Percentiles rank a stretch among this genome's conserved stretches.
phyloP scores from a whole-genome alignment of 2,329 filamentous ascomycete species.

The Talaromyces sp. region DNA sequence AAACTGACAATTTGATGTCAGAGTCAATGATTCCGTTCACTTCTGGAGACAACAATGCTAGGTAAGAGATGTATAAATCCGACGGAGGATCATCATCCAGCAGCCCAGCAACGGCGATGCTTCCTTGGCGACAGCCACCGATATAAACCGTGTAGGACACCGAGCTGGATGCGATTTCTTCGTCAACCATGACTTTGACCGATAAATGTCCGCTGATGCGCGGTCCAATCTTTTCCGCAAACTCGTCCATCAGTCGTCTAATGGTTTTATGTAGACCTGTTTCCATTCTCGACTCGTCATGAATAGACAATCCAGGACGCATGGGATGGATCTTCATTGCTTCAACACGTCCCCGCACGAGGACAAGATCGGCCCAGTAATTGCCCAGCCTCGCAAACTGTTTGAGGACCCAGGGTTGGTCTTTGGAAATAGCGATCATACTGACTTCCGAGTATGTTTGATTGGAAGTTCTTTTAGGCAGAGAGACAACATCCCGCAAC shows the following conservation, averaged over 20 bases:
- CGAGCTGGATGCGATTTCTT: constrained; percentile 33
- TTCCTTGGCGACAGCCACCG: constrained; percentile 32
- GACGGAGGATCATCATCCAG: constrained; percentile 30
- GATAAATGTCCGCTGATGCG: constrained; percentile 67
- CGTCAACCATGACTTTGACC: constrained; percentile 66
- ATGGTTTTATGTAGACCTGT: constrained; percentile 58
- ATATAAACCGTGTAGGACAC: constrained; percentile 35
- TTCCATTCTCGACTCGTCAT: constrained; percentile 55
- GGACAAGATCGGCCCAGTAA: constrained; percentile 68
- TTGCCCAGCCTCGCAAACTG: constrained; percentile 64
- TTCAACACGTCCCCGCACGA: constrained; percentile 63
- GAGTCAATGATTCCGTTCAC: constrained; percentile 18
- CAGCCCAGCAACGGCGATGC: constrained; percentile 26
- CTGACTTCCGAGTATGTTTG: constrained; percentile 57
- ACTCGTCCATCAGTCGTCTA: constrained; percentile 61
- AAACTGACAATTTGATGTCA: constrained; percentile 8
- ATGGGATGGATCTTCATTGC: constrained; percentile 66
- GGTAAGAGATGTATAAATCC: constrained; percentile 28
- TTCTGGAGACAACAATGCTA: constrained; percentile 20
- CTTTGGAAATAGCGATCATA: constrained; percentile 53
- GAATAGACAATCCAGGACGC: constrained; percentile 60
- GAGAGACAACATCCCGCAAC: constrained; percentile 57
- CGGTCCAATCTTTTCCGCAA: constrained; percentile 50
- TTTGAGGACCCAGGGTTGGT: constrained; percentile 64
- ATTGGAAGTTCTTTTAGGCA: constrained; percentile 54